Conservation (phyloP, 2,329 filamentous ascomycete species). For the Xylaria hypoxylon region DNA sequence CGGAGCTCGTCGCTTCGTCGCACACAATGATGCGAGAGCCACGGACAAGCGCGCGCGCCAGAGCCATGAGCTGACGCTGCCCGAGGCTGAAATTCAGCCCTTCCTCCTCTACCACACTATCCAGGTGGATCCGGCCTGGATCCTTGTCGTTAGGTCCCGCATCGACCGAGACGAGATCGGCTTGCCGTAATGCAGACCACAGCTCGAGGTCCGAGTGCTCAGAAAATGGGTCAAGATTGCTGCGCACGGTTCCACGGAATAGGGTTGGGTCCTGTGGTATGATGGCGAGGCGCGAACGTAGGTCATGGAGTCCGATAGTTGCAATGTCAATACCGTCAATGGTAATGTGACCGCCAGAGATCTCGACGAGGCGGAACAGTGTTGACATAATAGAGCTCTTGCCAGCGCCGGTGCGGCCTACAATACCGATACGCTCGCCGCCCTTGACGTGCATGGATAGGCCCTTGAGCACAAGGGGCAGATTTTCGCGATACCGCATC, state of each 20-base stretch:
- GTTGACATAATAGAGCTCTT: constrained; percentile 88
- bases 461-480: constrained; percentile 79
- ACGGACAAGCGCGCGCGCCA: constrained; percentile 89
- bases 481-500: constrained; percentile 79
- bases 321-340: constrained; percentile 77
- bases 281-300: constrained; percentile 81
- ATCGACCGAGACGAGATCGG: constrained; percentile 73
- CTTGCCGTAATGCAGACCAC: constrained; percentile 81
- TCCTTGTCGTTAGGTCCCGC: constrained; percentile 57
- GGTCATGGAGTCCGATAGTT: constrained; percentile 78
- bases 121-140: constrained; percentile 76
- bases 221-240: constrained; percentile 83
- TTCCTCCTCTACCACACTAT: constrained; percentile 89
- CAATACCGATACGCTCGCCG: constrained; percentile 83
- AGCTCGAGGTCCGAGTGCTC: constrained; percentile 82
- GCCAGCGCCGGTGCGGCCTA: constrained; percentile 84
- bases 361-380: constrained; percentile 79
- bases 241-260: constrained; percentile 82
- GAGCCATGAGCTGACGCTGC: constrained; percentile 93
- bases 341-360: constrained; percentile 70
- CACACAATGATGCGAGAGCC: constrained; percentile 93
- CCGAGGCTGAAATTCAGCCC: constrained; percentile 96
- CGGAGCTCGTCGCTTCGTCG: constrained; percentile 92
- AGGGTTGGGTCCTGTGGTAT: constrained; percentile 88
- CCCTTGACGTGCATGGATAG: constrained; percentile 78